Percentiles rank a stretch among this genome's conserved stretches.
phyloP scores from a whole-genome alignment of 2,329 filamentous ascomycete genomes.

The Pyrenochaeta sp. region DNA sequence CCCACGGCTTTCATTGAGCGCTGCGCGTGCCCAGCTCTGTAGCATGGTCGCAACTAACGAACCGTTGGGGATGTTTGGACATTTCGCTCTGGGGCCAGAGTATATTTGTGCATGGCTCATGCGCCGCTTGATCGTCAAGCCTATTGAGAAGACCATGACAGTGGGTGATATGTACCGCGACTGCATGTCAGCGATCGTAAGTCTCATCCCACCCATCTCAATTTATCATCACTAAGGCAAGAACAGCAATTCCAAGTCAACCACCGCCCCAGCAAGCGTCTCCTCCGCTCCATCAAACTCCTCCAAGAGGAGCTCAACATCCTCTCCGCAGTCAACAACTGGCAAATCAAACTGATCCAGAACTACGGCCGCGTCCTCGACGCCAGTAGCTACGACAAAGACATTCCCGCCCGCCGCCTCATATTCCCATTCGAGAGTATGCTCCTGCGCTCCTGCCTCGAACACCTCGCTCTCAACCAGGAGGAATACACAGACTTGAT shows the following conservation, averaged over 20 bases:
- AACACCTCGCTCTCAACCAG: constrained; percentile 21
- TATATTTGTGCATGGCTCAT: constrained; percentile 43
- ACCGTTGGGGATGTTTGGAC: constrained; percentile 15
- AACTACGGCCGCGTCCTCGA: constrained; percentile 37
- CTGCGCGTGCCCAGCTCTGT: constrained; percentile 34
- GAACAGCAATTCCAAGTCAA: constrained; percentile 46
- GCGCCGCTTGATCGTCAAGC: constrained; percentile 37
- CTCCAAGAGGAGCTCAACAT: constrained; percentile 40
- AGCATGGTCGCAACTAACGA: constrained; percentile 27
- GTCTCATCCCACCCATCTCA: constrained; percentile 1
- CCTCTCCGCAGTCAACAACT: constrained; percentile 30
- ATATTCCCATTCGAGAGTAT: constrained; percentile 32
- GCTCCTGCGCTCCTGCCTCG: constrained; percentile 31
- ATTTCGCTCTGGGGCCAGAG: constrained; percentile 35
- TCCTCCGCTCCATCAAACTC: constrained; percentile 43
- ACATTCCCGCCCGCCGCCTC: constrained; percentile 24
- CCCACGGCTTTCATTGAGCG: constrained; percentile 14
- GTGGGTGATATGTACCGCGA: constrained; percentile 41
- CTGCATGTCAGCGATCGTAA: constrained; percentile 41
- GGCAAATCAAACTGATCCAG: constrained; percentile 35
- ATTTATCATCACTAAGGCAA: constrained; percentile 11
- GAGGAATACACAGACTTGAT: constrained; percentile 37
- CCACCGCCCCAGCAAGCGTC: constrained; percentile 39
- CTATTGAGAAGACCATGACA: constrained; percentile 33
- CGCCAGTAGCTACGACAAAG: constrained; percentile 28